Conservation (phyloP, 345 rosid genomes). For the Arabidopsis suecica region DNA sequence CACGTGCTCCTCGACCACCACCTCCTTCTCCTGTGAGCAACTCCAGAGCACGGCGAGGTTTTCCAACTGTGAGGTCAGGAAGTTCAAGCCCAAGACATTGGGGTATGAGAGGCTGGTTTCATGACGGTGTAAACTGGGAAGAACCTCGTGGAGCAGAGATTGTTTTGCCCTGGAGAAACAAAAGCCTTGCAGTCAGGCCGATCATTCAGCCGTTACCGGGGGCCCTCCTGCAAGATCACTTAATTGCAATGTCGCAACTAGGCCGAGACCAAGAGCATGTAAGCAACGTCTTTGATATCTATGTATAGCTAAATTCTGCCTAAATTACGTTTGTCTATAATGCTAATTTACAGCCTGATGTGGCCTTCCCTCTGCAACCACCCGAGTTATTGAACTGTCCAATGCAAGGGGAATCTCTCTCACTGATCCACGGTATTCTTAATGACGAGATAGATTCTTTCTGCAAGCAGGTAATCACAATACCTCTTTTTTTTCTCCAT, state of each 20-base stretch:
- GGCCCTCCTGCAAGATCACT: slow-evolving; percentile 78
- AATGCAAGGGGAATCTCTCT: slow-evolving; percentile 58
- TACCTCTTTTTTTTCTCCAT: slow-evolving; percentile 28
- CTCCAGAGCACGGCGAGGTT: slow-evolving; percentile 85
- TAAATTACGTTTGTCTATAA: slow-evolving; percentile 40
- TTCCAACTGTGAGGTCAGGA: slow-evolving; percentile 97
- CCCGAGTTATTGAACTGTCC: slow-evolving; percentile 69
- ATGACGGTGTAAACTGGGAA: slow-evolving; percentile 73
- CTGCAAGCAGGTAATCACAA: slow-evolving; percentile 74
- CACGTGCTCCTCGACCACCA: slow-evolving; percentile 94
- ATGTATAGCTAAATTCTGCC: slow-evolving; percentile 22
- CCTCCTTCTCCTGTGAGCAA: slow-evolving; percentile 93
- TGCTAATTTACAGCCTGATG: slow-evolving; percentile 83
- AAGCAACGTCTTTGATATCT: slow-evolving; percentile 45
- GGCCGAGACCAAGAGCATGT: slow-evolving; percentile 96
- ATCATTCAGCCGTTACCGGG: slow-evolving; percentile 91
- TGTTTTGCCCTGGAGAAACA: slow-evolving; percentile 95
- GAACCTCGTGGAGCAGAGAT: slow-evolving; percentile 90
- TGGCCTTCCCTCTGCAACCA: slow-evolving; percentile 79
- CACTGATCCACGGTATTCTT: slow-evolving; percentile 74
- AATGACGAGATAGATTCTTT: slow-evolving; percentile 85
- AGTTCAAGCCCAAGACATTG: slow-evolving; percentile 99
- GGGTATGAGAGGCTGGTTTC: slow-evolving; percentile 89
- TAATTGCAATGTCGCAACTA: slow-evolving; percentile 88
- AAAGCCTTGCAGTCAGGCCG: slow-evolving; percentile 73